Base-by-base conservation (phyloP, 129 eudicot genomes). In the Cynara cardunculus region DNA sequence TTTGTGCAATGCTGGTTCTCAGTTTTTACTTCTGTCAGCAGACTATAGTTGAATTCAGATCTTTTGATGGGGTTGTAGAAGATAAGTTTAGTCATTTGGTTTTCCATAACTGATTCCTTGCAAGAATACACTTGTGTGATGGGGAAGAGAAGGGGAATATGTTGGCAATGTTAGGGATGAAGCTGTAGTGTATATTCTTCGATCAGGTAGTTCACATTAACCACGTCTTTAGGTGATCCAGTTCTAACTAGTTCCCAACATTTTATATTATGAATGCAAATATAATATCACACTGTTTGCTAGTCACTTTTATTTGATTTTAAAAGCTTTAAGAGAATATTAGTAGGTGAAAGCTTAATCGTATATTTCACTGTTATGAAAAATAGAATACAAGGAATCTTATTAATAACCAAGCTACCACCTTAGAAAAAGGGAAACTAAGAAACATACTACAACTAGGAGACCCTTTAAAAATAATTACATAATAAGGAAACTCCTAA, bases 141-240 rank as follows among this genome's bases (percentile, higher is more conserved):
- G 78, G 37, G 78, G 78, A 27, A 71, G 74, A 30, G 74, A 71
- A 27, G 27, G 46, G 53, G 64, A 53, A 18, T 53, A 41, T 41
- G 53, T 41, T 41, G 53, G 2, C 16, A 41, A 10, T 10, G 11
- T 41, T 41, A 41, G 53, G 46, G 46, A 8, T 37, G 44, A 37
- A 37, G 46, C 13, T 37, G 46, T 37, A 37, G 46, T 28, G 3
- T 37, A 49, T 49, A 14, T 49, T 14, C 61, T 49, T 49, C 5
- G 21, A 49, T 49, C 61, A 49, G n/a, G 19, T 46, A 16, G 21
- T 49, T 49, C 16, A 49, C 5, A 21, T 49, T 13, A 49, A 13
- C 61, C 16, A 14, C n/a, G 16, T 49, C 61, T 14, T 3, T 49
- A 49, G 61, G 61, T 49, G 61, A 49, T 49, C n/a, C 16, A 16